Conservation (phyloP, 345 rosid genomes). For the Citrus unshiu region DNA sequence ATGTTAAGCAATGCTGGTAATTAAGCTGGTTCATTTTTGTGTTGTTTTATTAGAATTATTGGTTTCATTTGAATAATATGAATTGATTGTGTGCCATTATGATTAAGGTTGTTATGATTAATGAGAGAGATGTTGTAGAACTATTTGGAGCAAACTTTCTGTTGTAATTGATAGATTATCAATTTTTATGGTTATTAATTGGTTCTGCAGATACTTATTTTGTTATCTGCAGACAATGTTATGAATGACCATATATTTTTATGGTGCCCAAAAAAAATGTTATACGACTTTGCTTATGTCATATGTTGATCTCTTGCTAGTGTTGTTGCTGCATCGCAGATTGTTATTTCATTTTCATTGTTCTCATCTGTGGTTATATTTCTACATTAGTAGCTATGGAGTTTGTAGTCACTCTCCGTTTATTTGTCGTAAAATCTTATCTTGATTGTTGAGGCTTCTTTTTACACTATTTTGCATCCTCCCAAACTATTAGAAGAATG, state of each 20-base stretch:
- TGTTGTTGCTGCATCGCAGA: neutral
- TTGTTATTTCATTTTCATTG: neutral
- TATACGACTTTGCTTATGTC: neutral
- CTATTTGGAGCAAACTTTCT: neutral
- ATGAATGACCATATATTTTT: neutral
- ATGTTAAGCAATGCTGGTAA: conserved; percentile 38
- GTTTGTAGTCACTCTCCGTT: neutral
- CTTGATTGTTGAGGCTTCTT: neutral
- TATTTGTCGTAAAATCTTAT: neutral
- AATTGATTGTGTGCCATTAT: neutral
- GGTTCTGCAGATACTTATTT: neutral
- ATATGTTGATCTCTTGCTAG: too few relatives aligned
- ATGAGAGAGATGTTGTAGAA: neutral
- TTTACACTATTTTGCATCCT: neutral
- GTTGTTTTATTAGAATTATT: neutral
- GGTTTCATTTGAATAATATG: neutral
- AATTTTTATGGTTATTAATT: neutral
- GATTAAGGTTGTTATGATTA: neutral
- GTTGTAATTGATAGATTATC: neutral
- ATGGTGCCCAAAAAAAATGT: neutral
- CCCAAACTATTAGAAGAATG: neutral
- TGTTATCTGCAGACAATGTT: neutral
- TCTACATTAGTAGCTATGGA: neutral
- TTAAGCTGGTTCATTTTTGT: conserved; percentile 6
- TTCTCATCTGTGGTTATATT: neutral